Percentiles rank a stretch among this genome's conserved stretches.
Evolutionary conservation across 1,284 basidiomycete genomes (phyloP).

Genomic region (Vanrija humicola): DNA sequence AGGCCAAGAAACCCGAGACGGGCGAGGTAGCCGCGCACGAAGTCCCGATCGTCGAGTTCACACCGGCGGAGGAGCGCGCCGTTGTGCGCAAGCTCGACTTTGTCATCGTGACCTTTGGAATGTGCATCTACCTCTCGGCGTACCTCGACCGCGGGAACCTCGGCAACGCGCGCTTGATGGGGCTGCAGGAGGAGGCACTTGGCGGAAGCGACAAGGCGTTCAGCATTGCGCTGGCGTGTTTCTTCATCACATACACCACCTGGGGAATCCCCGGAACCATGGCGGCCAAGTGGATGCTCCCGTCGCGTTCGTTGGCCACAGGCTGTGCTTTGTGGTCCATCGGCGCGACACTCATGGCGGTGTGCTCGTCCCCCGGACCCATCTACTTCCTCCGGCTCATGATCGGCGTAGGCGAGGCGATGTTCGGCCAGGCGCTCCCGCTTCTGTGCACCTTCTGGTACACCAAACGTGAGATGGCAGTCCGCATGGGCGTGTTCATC

Average conservation of each 20-base stretch:
- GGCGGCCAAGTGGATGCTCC: slow-evolving; percentile 20
- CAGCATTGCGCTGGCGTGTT: slow-evolving; percentile 29
- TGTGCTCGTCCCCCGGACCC: slow-evolving; percentile 21
- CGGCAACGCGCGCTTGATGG: slow-evolving; percentile 30
- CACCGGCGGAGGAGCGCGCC: not conserved
- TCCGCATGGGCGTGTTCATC: slow-evolving; percentile 41
- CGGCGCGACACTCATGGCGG: slow-evolving; percentile 33
- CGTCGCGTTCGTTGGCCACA: slow-evolving; percentile 15
- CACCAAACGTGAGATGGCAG: slow-evolving; percentile 37
- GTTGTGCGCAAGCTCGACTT: slow-evolving; percentile 10
- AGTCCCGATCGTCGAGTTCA: not conserved
- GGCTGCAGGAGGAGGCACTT: slow-evolving; percentile 27
- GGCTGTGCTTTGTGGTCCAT: slow-evolving; percentile 34
- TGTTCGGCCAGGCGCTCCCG: slow-evolving; percentile 32
- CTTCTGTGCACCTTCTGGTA: slow-evolving; percentile 33
- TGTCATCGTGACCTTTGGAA: slow-evolving; percentile 20
- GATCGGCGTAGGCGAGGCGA: slow-evolving; percentile 36
- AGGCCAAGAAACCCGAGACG: no score
- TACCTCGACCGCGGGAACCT: slow-evolving; percentile 37
- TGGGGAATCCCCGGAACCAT: slow-evolving; percentile 42
- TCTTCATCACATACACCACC: slow-evolving; percentile 35
- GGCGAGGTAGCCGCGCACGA: no score
- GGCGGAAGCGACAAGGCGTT: slow-evolving; percentile 26
- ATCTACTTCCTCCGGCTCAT: slow-evolving; percentile 32
- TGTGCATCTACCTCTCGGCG: slow-evolving; percentile 35